Evolutionary conservation across 2,329 filamentous ascomycete genomes (phyloP).

Genomic region (Xylariaceae sp.): DNA sequence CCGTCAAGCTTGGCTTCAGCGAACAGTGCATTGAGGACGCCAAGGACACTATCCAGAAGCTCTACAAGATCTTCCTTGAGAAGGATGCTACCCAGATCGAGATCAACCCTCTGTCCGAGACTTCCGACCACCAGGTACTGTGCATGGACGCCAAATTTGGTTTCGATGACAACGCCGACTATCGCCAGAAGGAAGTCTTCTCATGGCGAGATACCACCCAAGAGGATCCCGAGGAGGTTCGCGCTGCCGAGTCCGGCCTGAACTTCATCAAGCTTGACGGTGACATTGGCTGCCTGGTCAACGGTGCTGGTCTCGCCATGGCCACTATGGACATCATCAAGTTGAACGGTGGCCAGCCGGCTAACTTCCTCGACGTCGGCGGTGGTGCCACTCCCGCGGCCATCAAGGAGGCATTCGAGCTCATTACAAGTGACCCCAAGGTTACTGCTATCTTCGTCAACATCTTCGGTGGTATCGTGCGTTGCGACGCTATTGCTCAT

Average conservation of each 20-base stretch:
- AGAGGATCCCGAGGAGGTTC: slow-evolving; percentile 96
- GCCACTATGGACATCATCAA: slow-evolving; percentile 99
- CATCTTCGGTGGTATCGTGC: slow-evolving; percentile 98
- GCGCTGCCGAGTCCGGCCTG: slow-evolving; percentile 86
- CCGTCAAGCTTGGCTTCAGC: slow-evolving; percentile 90
- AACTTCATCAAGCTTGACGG: slow-evolving; percentile 99
- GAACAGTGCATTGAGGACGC: slow-evolving; percentile 96
- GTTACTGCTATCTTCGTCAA: slow-evolving; percentile 99
- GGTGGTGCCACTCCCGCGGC: slow-evolving; percentile 95
- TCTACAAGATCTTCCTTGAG: slow-evolving; percentile 98
- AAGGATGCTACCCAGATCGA: slow-evolving; percentile 99
- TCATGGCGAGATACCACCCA: slow-evolving; percentile 89
- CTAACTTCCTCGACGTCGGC: slow-evolving; percentile 98
- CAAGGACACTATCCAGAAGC: slow-evolving; percentile 95
- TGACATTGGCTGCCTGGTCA: slow-evolving; percentile 98
- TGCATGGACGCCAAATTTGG: slow-evolving; percentile 99
- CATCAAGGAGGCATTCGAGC: slow-evolving; percentile 95
- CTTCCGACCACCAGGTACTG: slow-evolving; percentile 94
- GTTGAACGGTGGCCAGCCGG: slow-evolving; percentile 91
- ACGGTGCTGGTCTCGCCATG: slow-evolving; percentile 98
- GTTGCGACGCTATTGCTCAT: slow-evolving; percentile 95
- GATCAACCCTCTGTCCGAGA: slow-evolving; percentile 98
- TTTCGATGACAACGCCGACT: slow-evolving; percentile 98
- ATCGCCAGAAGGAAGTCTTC: slow-evolving; percentile 96
- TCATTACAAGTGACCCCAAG: slow-evolving; percentile 98